phyloP scores from a whole-genome alignment of 148 eudicot species.

The Simmondsia chinensis region DNA sequence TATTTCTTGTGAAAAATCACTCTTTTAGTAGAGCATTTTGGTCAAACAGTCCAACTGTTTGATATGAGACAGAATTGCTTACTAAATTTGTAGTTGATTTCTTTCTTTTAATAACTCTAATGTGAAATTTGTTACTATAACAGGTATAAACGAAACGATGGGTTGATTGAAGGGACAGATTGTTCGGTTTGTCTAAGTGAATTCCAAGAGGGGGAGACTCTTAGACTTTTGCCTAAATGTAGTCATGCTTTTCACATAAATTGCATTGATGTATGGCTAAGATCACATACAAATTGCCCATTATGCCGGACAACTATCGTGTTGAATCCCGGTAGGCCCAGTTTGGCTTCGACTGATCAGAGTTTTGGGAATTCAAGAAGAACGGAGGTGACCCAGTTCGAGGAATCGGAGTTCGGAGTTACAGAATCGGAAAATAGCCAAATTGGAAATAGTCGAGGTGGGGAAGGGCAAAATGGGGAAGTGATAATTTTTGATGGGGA shows the following conservation, averaged over 20 bases:
- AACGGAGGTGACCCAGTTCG: constrained; percentile 7
- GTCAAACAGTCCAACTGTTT: too few species aligned
- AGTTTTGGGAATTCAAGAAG: constrained; percentile 7
- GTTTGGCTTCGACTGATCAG: constrained; percentile 13
- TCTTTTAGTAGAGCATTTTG: too few species aligned
- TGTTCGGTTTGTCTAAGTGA: constrained; percentile 57
- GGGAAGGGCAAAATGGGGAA: neutral
- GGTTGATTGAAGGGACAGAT: constrained; percentile 34
- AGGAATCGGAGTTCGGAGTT: constrained; percentile 11
- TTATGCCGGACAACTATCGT: constrained; percentile 45
- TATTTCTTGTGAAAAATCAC: too few species aligned
- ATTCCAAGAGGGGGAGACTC: constrained; percentile 39
- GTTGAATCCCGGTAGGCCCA: constrained; percentile 6
- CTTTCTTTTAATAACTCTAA: too few species aligned
- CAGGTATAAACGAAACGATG: too few species aligned
- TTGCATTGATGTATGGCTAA: constrained; percentile 66
- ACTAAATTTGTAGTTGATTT: too few species aligned
- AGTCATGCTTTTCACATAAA: constrained; percentile 60
- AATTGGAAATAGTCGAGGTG: neutral
- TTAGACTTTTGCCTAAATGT: constrained; percentile 59
- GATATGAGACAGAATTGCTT: too few species aligned
- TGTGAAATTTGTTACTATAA: too few species aligned
- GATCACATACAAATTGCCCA: constrained; percentile 61
- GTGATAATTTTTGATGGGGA: neutral
- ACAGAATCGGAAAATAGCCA: constrained; percentile 12